Evolutionary conservation across 2,329 filamentous ascomycete species (phyloP).

Genomic region (Eutypella sp.): DNA sequence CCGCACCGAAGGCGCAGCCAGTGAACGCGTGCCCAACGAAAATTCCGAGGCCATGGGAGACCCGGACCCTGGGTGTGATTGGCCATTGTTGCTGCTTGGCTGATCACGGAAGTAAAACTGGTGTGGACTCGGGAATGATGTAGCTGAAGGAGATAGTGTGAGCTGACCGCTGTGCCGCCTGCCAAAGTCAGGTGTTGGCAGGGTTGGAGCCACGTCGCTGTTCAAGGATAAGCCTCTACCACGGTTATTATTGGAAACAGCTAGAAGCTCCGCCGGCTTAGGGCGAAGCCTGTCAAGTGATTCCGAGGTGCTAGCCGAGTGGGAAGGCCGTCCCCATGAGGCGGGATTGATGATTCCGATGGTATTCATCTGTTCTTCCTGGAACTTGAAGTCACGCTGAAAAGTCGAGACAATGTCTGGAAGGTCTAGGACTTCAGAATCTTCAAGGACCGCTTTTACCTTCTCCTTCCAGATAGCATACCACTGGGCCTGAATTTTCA

Average conservation of each 20-base stretch:
- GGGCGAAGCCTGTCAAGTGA: conserved; percentile 43
- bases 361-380: conserved; percentile 65
- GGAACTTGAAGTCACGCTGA: conserved; percentile 70
- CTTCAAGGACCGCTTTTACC: conserved; percentile 67
- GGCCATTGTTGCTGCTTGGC: conserved; percentile 39
- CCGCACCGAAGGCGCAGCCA: conserved; percentile 41
- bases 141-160: conserved; percentile 50
- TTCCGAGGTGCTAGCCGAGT: conserved; percentile 53
- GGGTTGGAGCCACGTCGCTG: conserved; percentile 56
- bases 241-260: conserved; percentile 45
- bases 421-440: conserved; percentile 61
- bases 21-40: conserved; percentile 42
- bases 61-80: conserved; percentile 53
- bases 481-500: conserved; percentile 81
- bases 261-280: conserved; percentile 43
- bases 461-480: conserved; percentile 79
- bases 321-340: conserved; percentile 54
- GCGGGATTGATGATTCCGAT: conserved; percentile 76
- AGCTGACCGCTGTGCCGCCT: conserved; percentile 64
- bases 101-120: conserved; percentile 54
- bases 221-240: conserved; percentile 57
- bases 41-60: conserved; percentile 53
- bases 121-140: conserved; percentile 43
- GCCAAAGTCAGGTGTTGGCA: conserved; percentile 62
- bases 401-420: conserved; percentile 74